Evolutionary conservation across 2,329 filamentous ascomycete species (phyloP).

Genomic region (Xylogone sp.): DNA sequence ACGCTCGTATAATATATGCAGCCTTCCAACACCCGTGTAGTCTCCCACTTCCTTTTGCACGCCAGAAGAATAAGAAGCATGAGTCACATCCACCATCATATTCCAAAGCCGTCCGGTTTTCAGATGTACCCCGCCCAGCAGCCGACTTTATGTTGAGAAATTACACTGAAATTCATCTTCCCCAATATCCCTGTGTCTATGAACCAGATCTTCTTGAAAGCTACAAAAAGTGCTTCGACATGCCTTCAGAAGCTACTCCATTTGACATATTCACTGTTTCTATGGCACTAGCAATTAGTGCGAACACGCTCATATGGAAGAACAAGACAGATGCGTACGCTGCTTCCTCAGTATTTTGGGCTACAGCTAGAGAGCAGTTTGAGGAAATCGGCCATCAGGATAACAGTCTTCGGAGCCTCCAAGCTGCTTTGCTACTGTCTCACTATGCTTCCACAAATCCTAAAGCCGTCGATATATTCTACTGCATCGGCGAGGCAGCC

Average conservation of each 20-base stretch:
- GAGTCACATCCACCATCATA: background rate
- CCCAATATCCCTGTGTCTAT: conserved; percentile 2
- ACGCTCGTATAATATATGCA: background rate
- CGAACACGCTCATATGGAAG: conserved; percentile 1
- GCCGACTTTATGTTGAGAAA: conserved; percentile 1
- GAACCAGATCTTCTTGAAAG: conserved; percentile 1
- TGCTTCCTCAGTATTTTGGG: conserved; percentile 1
- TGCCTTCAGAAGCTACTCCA: background rate
- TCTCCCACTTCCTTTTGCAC: background rate
- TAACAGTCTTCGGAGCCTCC: conserved; percentile 1
- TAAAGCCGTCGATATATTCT: conserved; percentile 2
- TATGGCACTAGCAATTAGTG: conserved; percentile 3
- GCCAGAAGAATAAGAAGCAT: background rate
- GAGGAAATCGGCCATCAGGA: background rate
- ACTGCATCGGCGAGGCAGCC: conserved; percentile 1
- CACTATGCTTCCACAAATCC: conserved; percentile 5
- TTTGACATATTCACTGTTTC: conserved; percentile 3
- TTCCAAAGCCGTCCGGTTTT: background rate
- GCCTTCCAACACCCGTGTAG: background rate
- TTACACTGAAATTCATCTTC: conserved; percentile 3
- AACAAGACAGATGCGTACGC: conserved; percentile 1
- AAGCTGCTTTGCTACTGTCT: conserved; percentile 1
- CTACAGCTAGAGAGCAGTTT: conserved; percentile 2
- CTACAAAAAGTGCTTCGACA: background rate
- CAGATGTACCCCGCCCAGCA: background rate